Conservation (phyloP, 768 basidiomycete species). For the Tricholoma saponaceum region DNA sequence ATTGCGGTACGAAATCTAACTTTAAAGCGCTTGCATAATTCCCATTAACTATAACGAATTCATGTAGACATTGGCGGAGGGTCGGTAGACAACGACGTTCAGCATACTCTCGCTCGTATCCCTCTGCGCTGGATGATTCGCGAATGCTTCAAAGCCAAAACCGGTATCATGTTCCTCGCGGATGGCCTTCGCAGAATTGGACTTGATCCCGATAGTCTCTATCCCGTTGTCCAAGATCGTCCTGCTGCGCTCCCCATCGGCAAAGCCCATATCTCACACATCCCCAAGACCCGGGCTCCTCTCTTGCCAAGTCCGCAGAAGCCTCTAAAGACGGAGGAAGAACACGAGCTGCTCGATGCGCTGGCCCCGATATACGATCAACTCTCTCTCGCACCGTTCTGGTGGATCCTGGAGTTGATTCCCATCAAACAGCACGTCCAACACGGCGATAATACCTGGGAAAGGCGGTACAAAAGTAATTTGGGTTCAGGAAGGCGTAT, state of each 20-base stretch:
- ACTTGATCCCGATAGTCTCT: slow-evolving; percentile 31
- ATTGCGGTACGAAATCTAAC: slow-evolving; percentile 25
- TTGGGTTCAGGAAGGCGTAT: slow-evolving; percentile 26
- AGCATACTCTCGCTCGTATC: slow-evolving; percentile 33
- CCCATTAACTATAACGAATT: neutral
- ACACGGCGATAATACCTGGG: slow-evolving; percentile 12
- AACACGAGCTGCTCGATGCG: slow-evolving; percentile 47
- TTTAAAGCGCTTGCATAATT: neutral
- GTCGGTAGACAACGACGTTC: slow-evolving; percentile 25
- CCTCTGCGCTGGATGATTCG: slow-evolving; percentile 54
- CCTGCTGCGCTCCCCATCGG: slow-evolving; percentile 34
- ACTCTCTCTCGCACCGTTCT: slow-evolving; percentile 33
- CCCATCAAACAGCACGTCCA: slow-evolving; percentile 17
- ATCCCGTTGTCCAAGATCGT: slow-evolving; percentile 32
- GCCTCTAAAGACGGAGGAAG: slow-evolving; percentile 33
- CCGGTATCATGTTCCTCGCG: slow-evolving; percentile 20
- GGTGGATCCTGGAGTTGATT: slow-evolving; percentile 40
- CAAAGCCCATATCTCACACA: slow-evolving; percentile 13
- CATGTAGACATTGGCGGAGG: slow-evolving; percentile 28
- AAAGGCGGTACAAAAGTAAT: slow-evolving; percentile 13
- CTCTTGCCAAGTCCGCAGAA: neutral
- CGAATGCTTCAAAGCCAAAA: slow-evolving; percentile 40
- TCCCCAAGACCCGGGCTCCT: slow-evolving; percentile 24
- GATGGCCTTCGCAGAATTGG: slow-evolving; percentile 8
- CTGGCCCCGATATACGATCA: slow-evolving; percentile 44